Evolutionary conservation across 2,329 filamentous ascomycete species (phyloP).

Genomic region (Cladophialophora yegresii): DNA sequence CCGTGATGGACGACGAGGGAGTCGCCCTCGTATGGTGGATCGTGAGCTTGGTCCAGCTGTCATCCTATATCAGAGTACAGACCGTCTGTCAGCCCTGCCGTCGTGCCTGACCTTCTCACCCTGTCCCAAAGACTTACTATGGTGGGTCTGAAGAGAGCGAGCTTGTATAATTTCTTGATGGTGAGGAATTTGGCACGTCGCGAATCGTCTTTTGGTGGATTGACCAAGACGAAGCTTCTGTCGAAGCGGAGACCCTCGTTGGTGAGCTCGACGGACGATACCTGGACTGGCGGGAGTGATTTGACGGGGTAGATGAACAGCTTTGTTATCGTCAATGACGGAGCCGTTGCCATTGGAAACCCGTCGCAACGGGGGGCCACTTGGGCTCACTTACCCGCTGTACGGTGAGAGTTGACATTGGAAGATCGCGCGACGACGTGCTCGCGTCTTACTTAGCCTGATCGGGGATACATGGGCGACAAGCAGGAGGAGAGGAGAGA

Average conservation of each 20-base stretch:
- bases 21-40: conserved; percentile 29
- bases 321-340: conserved; percentile 13
- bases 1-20: conserved; percentile 28
- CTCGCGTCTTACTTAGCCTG: conserved; percentile 10
- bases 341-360: not conserved
- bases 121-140: conserved; percentile 18
- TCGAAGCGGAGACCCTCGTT: conserved; percentile 36
- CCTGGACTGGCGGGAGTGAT: conserved; percentile 34
- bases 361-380: not conserved
- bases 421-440: not conserved
- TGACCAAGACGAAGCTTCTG: conserved; percentile 34
- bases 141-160: conserved; percentile 32
- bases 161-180: conserved; percentile 34
- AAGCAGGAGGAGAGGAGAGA: conserved; percentile 2
- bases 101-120: not conserved
- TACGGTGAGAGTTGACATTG: conserved; percentile 25
- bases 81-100: not conserved
- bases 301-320: conserved; percentile 36
- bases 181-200: conserved; percentile 33
- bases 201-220: conserved; percentile 30
- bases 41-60: conserved; percentile 35
- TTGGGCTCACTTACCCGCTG: conserved; percentile 23
- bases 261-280: conserved; percentile 34
- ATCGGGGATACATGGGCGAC: conserved; percentile 18
- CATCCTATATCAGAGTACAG: conserved; percentile 18